Evolutionary conservation across 805 yeast species (phyloP), one percentile per base, ranked within the genome.

Genomic region (Saccharomycopsis vini): DNA sequence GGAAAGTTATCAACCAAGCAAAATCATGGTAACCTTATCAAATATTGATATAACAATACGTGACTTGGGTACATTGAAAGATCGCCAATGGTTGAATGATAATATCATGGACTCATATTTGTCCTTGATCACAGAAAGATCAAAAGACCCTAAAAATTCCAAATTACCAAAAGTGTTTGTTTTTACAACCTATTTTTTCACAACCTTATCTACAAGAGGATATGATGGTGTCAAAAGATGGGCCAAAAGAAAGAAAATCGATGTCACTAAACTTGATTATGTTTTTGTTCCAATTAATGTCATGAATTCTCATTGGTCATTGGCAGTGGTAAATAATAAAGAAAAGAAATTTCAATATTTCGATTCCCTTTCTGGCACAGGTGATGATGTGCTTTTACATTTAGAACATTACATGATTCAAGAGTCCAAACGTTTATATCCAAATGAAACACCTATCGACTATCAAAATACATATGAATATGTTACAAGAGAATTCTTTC

Each of bases 111-210:
- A 92, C 56, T 81, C 79, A 53, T 90, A 81, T 58, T 66, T 89
- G 55, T 67, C 68, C 36, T 53, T 81, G 52, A 62, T 80, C 5
- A 66, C 75, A 2, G 68, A 69, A 3, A 57, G 73, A 20, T 56
- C 69, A 9, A 63, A 64, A 39, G 53, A 59, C 2, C 49, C 64
- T 19, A 63, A 61, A 16, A 51, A 52, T 2, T n/a, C n/a, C n/a
- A 53, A 55, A 1, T 53, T 64, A 21, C 63, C 71, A 2, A 58
- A 62, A 22, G 65, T 75, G 1, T 86, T 77, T 55, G 78, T 81
- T 2, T 92, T 90, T 67, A 83, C 92, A 3, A 87, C 97, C 0
- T 95, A 84, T 62, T 92, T 92, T 57, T 89, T 74, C 61, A 71
- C 95, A 0, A 80, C 81, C 2, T 64, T 92, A 35, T 71, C 77